Base-by-base conservation (phyloP, 208 protist species). In the Wallacemonas sp. region DNA sequence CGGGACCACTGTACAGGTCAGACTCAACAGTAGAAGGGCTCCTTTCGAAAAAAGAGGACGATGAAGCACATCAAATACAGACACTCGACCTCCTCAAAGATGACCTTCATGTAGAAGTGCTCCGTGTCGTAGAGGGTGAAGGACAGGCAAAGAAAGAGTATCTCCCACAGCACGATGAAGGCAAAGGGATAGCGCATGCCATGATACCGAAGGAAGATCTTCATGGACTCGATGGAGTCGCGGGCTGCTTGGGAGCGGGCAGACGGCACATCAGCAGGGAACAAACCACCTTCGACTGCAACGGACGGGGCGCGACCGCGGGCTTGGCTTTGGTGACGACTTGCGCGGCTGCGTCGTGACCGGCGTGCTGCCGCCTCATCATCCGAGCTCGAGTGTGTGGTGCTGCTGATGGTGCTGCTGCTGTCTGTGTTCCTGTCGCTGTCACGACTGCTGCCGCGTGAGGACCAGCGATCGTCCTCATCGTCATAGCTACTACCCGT, bases 81-180 rank as follows among this genome's bases (percentile, higher is more conserved):
- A 2, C 32, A 44, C 36, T 72, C 65, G n/a, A 90, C 43, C 43
- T 93, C 83, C 1, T 49, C 55, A 30, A 88, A 76, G 6, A 65
- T 47, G 0, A 83, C 29, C 21, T 80, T 57, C 78, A 90, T 77
- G 68, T 88, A 90, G 64, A 80, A 79, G 48, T 93, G 83, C 38
- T 85, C 76, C 24, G 77, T 61, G 17, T 78, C 26, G 48, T 81
- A 84, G 38, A 87, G 57, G 19, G 63, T 74, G 41, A 82, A 65
- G 30, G 69, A 44, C 44, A 79, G 72, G 24, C 39, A 21, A 29
- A 85, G 12, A 17, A 73, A 73, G n/a, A 85, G 33, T 1, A 89
- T 16, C n/a, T 65, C 55, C 66, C 74, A 79, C 41, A 90, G 21
- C 0, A 70, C 61, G n/a, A 82, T 39, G 39, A 88, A 65, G 4